Base-by-base conservation (phyloP, 2,329 filamentous ascomycete species). In the Trichophyton schoenleinii region DNA sequence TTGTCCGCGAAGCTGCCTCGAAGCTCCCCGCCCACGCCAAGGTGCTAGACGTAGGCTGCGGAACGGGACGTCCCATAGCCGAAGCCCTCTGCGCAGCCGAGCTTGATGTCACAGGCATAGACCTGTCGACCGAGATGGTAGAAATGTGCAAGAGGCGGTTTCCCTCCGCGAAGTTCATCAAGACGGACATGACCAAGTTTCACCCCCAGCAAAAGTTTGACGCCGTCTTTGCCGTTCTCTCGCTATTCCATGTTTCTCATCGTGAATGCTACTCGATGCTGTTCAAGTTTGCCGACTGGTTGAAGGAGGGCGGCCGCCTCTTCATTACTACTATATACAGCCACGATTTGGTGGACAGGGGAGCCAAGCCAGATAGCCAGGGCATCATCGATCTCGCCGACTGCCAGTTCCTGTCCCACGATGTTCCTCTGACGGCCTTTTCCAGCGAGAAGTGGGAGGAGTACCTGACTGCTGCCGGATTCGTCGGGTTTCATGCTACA, bases 11-110 rank as follows among this genome's bases (percentile, higher is more conserved):
- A 13, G 61, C 60, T 18, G 18, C 63, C 31, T 28, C 48, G 5
- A 38, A 20, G 25, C 55, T 66, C 6, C 22, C 49, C 3, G 44
- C 63, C 1, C 20, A 57, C 5, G 61, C 60, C 38, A 28, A n/a
- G 6, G 57, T 67, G 6, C 62, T 67, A 8, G 65, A 67, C 38
- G 64, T 67, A 4, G 66, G 66, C 2, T 66, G 66, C 48, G 66
- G 66, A 9, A 67, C 66, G 1, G 66, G 66, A 0, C 64, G 65
- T 38, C 66, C 66, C 3, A 38, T 38, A 31, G 62, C 63, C 3
- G 61, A 64, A 1, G 62, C 60, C 36, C 46, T 67, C 1, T 62
- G 63, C 8, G 20, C 20, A 1, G 62, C 64, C 7, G 65, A 64
- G 11, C 65, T 66, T 48, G 31, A 59, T 3, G 62, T 65, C 9